phyloP scores from a whole-genome alignment of 1,139 yeast genomes.

The Zygosaccharomyces sapae region DNA sequence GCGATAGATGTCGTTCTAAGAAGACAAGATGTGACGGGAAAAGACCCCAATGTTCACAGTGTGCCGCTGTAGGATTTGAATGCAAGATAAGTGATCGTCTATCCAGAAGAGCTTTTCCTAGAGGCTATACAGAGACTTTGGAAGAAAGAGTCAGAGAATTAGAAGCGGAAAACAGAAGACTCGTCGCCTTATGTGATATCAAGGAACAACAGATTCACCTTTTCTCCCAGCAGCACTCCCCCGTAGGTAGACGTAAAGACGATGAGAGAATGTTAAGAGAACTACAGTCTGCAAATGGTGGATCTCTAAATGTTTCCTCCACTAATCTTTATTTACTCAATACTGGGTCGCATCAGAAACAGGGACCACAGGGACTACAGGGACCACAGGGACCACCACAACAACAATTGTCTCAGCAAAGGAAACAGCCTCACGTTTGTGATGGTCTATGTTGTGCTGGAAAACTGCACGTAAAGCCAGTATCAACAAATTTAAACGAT shows the following conservation, averaged over 20 bases:
- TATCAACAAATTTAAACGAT: conserved; percentile 28
- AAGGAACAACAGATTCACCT: conserved; percentile 56
- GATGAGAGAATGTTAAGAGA: conserved; percentile 26
- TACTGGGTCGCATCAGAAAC: conserved; percentile 10
- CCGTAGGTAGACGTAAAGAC: conserved; percentile 11
- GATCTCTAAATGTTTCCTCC: conserved; percentile 32
- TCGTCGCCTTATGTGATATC: conserved; percentile 52
- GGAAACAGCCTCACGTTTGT: conserved; percentile 43
- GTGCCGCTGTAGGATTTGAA: conserved; percentile 64
- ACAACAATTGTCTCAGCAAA: conserved; percentile 16
- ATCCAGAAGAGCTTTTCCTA: conserved; percentile 65
- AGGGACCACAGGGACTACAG: conserved; percentile 12
- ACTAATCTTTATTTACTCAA: conserved; percentile 35
- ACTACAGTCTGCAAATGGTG: conserved; percentile 22
- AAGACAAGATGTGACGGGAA: conserved; percentile 45
- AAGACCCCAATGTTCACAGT: conserved; percentile 53
- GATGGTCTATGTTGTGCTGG: conserved; percentile 54
- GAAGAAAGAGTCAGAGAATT: conserved; percentile 57
- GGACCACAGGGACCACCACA: not conserved
- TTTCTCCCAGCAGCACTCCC: conserved; percentile 21
- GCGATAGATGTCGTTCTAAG: conserved; percentile 81
- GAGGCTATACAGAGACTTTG: conserved; percentile 71
- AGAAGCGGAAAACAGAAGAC: conserved; percentile 52
- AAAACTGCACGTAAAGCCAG: conserved; percentile 42
- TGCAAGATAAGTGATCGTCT: conserved; percentile 71